phyloP scores from a whole-genome alignment of 2,329 filamentous ascomycete genomes.

The Hypoxylon sp. region DNA sequence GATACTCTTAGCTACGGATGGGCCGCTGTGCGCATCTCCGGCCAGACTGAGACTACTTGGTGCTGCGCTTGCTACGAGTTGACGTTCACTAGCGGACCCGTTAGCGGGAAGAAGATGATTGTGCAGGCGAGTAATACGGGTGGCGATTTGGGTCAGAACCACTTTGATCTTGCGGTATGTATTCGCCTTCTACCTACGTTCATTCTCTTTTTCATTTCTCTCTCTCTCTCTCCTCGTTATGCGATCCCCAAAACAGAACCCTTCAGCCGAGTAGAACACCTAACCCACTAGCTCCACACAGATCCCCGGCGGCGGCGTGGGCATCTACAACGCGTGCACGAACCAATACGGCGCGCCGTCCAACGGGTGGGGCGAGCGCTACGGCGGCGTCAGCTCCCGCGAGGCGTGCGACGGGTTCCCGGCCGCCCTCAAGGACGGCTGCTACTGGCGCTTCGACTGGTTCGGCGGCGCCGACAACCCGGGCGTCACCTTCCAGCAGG shows the following conservation, averaged over 20 bases:
- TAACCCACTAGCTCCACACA: constrained; percentile 30
- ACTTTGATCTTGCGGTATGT: constrained; percentile 67
- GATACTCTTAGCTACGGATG: constrained; percentile 74
- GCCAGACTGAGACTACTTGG: constrained; percentile 71
- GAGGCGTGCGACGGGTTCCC: constrained; percentile 69
- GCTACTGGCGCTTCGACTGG: constrained; percentile 77
- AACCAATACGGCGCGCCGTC: constrained; percentile 62
- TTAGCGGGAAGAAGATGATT: constrained; percentile 71
- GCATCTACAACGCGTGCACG: constrained; percentile 65
- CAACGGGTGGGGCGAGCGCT: constrained; percentile 70
- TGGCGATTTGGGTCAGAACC: constrained; percentile 67
- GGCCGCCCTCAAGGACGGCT: constrained; percentile 68
- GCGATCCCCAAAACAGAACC: neutral
- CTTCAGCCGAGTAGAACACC: neutral
- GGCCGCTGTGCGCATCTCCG: constrained; percentile 71
- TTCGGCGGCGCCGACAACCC: constrained; percentile 73
- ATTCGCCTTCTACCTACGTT: neutral
- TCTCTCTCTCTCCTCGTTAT: neutral
- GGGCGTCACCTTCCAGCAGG: constrained; percentile 67
- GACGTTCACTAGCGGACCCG: constrained; percentile 69
- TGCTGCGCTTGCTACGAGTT: constrained; percentile 76
- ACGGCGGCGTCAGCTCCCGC: constrained; percentile 69
- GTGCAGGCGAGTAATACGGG: constrained; percentile 74
- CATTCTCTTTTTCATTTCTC: neutral
- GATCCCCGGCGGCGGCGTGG: constrained; percentile 69